Evolutionary conservation across 2,329 filamentous ascomycete genomes (phyloP).

Genomic region (Venturia oleaginea): DNA sequence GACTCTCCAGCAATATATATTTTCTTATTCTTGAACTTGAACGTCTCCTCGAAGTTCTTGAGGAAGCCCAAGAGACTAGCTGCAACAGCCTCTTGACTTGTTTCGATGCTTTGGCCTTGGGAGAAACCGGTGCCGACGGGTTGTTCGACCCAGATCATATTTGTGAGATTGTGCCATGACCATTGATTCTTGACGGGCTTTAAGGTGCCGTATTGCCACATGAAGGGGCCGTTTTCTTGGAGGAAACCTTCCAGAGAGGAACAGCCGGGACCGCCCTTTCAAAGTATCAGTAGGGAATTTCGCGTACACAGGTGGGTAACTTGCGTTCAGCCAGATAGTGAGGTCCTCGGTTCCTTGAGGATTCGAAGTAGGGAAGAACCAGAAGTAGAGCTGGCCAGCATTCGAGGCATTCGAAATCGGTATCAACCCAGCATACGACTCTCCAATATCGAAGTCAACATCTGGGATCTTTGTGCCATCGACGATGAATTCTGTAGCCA

Average conservation of each 20-base stretch:
- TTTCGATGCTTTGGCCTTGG: constrained; percentile 54
- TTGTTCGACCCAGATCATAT: constrained; percentile 69
- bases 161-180: constrained; percentile 55
- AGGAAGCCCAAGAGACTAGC: constrained; percentile 69
- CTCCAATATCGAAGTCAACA: constrained; percentile 36
- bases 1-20: constrained; percentile 67
- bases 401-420: constrained; percentile 43
- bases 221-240: constrained; percentile 39
- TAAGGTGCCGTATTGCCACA: constrained; percentile 37
- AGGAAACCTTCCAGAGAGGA: constrained; percentile 39
- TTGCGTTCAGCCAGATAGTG: constrained; percentile 36
- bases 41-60: constrained; percentile 67
- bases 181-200: constrained; percentile 35
- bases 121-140: constrained; percentile 61
- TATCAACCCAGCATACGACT: constrained; percentile 38
- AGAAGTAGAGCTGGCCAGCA: constrained; percentile 43
- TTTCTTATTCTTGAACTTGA: constrained; percentile 55
- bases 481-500: constrained; percentile 25
- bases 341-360: constrained; percentile 40
- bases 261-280: constrained; percentile 34
- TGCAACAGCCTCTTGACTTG: constrained; percentile 57
- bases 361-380: constrained; percentile 47
- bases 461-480: constrained; percentile 38
- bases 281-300: neutral
- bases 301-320: constrained; percentile 16